These are phyloP conservation scores for Solanum medicagineum DNA, from an alignment of 257 asterid genomes.

Conservation along the genomic window DNA sequence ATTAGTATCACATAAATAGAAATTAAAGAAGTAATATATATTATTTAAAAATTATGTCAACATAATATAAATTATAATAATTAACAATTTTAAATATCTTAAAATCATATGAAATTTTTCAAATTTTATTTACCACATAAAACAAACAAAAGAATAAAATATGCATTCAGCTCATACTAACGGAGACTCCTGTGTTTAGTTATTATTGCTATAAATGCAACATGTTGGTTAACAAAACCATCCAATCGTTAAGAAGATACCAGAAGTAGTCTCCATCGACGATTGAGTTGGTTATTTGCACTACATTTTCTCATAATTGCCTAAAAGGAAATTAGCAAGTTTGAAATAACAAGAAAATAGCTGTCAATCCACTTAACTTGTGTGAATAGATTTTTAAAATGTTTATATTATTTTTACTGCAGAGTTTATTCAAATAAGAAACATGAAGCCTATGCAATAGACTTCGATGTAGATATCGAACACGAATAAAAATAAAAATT, in stretches of 20 bases:
- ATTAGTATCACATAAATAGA: too few species aligned
- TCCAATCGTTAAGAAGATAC: too few species aligned
- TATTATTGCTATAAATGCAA: neutral
- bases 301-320: neutral
- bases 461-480: neutral
- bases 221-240: neutral
- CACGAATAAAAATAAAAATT: neutral
- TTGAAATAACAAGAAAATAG: neutral
- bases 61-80: too few species aligned
- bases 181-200: too few species aligned
- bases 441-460: neutral
- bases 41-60: too few species aligned
- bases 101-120: too few species aligned
- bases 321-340: neutral
- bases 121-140: too few species aligned
- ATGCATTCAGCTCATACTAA: too few species aligned
- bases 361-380: neutral
- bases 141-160: too few species aligned
- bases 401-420: neutral
- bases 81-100: too few species aligned
- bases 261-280: too few species aligned
- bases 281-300: neutral
- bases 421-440: neutral
- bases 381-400: neutral
- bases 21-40: too few species aligned